These are phyloP conservation scores for Raphanus sativus DNA, from an alignment of 345 rosid genomes.

Conservation along the genomic window DNA sequence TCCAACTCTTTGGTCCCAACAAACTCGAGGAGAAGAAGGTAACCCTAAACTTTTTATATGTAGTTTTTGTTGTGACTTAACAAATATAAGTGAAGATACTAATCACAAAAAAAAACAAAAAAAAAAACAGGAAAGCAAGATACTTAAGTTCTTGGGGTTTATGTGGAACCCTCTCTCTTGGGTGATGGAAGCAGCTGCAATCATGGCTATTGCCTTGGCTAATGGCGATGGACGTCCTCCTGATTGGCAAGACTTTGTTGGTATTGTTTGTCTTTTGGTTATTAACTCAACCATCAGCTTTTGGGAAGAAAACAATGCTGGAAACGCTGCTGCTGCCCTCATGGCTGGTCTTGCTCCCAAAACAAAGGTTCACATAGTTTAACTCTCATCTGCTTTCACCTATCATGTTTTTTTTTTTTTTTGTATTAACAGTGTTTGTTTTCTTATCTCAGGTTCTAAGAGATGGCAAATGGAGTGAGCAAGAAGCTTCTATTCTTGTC, in stretches of 20 bases:
- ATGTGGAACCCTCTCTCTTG: conserved; percentile 5
- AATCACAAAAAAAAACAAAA: not conserved
- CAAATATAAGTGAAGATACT: not conserved
- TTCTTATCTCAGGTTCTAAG: not conserved
- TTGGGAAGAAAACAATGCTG: not conserved
- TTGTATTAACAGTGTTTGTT: not conserved
- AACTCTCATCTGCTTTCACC: not conserved
- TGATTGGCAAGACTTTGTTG: not conserved
- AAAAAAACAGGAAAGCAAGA: not conserved
- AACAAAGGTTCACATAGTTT: not conserved
- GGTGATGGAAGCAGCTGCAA: not conserved
- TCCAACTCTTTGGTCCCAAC: conserved; percentile 89
- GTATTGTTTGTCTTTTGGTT: not conserved
- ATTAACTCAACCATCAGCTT: not conserved
- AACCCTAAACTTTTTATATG: not conserved
- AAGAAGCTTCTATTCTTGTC: not conserved
- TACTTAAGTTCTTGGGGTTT: not conserved
- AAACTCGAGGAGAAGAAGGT: conserved; percentile 88
- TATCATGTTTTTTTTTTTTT: no score
- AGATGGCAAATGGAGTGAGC: conserved; percentile 1
- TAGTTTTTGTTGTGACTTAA: not conserved
- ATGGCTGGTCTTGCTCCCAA: conserved; percentile 1
- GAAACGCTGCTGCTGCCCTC: not conserved
- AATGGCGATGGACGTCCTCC: not conserved
- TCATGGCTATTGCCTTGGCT: conserved; percentile 1